phyloP scores from a whole-genome alignment of 176 grass and related monocot genomes.

The Carex cristatella region DNA sequence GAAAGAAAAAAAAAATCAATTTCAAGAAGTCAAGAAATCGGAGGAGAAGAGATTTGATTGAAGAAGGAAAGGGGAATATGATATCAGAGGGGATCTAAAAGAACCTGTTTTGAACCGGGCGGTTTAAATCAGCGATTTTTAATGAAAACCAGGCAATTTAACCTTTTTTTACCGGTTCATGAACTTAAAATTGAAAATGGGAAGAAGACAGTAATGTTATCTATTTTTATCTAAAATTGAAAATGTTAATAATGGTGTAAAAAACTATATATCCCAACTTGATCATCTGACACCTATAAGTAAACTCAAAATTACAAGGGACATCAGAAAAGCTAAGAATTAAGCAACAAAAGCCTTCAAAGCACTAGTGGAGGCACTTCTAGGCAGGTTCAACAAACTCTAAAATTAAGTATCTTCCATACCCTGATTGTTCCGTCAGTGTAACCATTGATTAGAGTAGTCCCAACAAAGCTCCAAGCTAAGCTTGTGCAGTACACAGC shows the following conservation, averaged over 20 bases:
- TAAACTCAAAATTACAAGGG: neutral
- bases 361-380: neutral
- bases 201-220: neutral
- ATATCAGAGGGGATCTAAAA: too few relatives aligned
- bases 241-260: neutral
- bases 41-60: too few relatives aligned
- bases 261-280: neutral
- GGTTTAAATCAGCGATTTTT: too few relatives aligned
- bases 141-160: too few relatives aligned
- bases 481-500: constrained; percentile 59
- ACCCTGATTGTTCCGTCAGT: constrained; percentile 59
- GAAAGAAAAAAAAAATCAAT: too few relatives aligned
- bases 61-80: too few relatives aligned
- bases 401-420: constrained; percentile 30
- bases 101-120: too few relatives aligned
- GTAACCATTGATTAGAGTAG: constrained; percentile 44
- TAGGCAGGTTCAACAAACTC: neutral
- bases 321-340: neutral
- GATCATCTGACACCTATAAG: neutral
- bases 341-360: neutral
- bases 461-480: constrained; percentile 62
- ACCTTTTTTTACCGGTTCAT: too few relatives aligned
- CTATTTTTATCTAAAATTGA: neutral
- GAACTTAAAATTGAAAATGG: too few relatives aligned
- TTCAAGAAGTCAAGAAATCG: too few relatives aligned